Conservation (phyloP, 768 basidiomycete species). For the Auriscalpium microsporum region DNA sequence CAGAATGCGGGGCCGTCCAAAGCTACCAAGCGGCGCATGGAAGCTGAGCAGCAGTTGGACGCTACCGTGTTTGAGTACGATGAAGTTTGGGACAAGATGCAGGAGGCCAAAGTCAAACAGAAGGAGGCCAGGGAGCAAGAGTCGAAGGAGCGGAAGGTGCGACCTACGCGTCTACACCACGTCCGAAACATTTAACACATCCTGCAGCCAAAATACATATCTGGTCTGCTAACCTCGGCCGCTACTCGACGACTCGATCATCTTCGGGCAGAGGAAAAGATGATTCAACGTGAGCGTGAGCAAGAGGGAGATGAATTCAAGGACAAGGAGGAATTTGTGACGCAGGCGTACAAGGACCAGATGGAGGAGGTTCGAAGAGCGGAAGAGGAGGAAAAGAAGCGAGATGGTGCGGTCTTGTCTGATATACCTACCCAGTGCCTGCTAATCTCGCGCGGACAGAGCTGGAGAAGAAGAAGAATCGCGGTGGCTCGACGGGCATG, state of each 20-base stretch:
- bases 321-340: conserved; percentile 97
- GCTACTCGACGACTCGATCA: conserved; percentile 84
- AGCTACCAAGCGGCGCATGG: conserved; percentile 62
- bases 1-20: conserved; percentile 55
- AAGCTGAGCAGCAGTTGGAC: conserved; percentile 74
- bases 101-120: conserved; percentile 68
- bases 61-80: conserved; percentile 89
- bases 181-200: not conserved
- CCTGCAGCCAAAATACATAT: conserved; percentile 86
- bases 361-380: conserved; percentile 86
- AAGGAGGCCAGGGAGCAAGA: conserved; percentile 75
- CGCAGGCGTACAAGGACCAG: conserved; percentile 94
- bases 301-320: conserved; percentile 87
- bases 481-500: conserved; percentile 61
- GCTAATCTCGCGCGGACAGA: conserved; percentile 19
- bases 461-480: conserved; percentile 54
- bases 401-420: conserved; percentile 62
- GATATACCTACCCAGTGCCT: not conserved
- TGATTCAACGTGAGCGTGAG: conserved; percentile 90
- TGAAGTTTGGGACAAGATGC: conserved; percentile 94
- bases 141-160: conserved; percentile 70
- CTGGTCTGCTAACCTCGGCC: conserved; percentile 67
- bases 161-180: not conserved
- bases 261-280: conserved; percentile 93
- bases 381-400: conserved; percentile 84